phyloP scores from a whole-genome alignment of 1,284 basidiomycete genomes.

The Cutaneotrichosporon cavernicola region DNA sequence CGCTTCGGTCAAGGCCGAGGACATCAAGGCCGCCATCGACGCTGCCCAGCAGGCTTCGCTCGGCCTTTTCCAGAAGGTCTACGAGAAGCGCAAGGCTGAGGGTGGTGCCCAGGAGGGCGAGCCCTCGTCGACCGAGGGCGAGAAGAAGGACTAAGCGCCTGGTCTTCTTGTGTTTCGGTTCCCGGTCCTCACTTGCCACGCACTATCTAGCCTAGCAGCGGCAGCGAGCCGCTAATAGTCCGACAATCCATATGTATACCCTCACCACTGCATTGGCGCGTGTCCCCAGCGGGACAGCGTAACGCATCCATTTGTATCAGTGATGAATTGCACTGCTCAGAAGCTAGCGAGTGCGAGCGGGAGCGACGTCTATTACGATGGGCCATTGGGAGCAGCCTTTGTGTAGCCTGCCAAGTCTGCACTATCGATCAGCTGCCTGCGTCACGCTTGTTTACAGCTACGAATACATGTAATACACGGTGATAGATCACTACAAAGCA shows the following conservation, averaged over 20 bases:
- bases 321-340: conserved; percentile 30
- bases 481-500: background rate
- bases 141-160: conserved; percentile 46
- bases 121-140: conserved; percentile 29
- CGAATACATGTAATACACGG: background rate
- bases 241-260: conserved; percentile 14
- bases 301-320: conserved; percentile 24
- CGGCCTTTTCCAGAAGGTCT: conserved; percentile 97
- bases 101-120: conserved; percentile 35
- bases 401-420: no score
- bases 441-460: background rate
- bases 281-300: conserved; percentile 13
- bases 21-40: conserved; percentile 88
- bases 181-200: conserved; percentile 3
- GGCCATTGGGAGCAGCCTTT: no score
- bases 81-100: conserved; percentile 65
- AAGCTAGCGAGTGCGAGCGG: conserved; percentile 8
- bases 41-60: conserved; percentile 96
- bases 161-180: conserved; percentile 6
- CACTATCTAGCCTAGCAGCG: conserved; percentile 9
- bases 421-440: no score
- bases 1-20: conserved; percentile 73
- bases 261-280: conserved; percentile 25
- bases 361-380: background rate
- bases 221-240: background rate